These are phyloP conservation scores for Xylaria sp. DNA, from an alignment of 2,329 filamentous ascomycete species.

Conservation along the genomic window DNA sequence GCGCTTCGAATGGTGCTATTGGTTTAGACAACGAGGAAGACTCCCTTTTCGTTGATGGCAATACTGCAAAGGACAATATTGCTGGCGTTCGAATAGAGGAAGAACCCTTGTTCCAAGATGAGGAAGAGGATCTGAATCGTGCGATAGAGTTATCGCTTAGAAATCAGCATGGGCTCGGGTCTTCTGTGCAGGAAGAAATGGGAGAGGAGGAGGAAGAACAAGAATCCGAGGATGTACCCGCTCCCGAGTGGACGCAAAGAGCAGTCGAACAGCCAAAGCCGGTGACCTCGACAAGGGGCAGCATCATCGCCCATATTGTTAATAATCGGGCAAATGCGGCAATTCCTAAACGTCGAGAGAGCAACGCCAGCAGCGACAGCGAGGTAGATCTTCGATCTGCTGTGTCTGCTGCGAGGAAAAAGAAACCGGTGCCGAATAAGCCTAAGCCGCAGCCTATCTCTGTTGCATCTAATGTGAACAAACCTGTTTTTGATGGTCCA, in stretches of 20 bases:
- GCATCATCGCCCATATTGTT: constrained; percentile 77
- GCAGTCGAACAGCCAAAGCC: constrained; percentile 63
- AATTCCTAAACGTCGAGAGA: constrained; percentile 60
- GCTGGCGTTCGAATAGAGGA: constrained; percentile 40
- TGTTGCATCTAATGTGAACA: constrained; percentile 62
- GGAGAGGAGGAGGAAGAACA: constrained; percentile 54
- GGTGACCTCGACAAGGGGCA: constrained; percentile 62
- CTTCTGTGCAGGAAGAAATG: constrained; percentile 41
- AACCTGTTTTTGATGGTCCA: constrained; percentile 77
- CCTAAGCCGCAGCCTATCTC: constrained; percentile 44
- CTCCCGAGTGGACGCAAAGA: constrained; percentile 67
- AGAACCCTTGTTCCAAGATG: constrained; percentile 54
- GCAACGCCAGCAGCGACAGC: constrained; percentile 72
- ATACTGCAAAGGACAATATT: constrained; percentile 36
- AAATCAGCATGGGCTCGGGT: constrained; percentile 62
- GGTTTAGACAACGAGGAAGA: constrained; percentile 59
- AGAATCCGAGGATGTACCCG: constrained; percentile 62
- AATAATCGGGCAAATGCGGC: constrained; percentile 77
- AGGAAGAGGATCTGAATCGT: constrained; percentile 74
- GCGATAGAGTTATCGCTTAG: constrained; percentile 89
- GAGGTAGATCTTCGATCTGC: constrained; percentile 85
- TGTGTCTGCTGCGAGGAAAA: constrained; percentile 73
- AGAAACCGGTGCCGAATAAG: constrained; percentile 54
- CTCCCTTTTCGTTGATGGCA: constrained; percentile 65
- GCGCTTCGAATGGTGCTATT: constrained; percentile 28